These are phyloP conservation scores for Tephrocybe sp. DNA, from an alignment of 768 basidiomycete species.

Conservation along the genomic window DNA sequence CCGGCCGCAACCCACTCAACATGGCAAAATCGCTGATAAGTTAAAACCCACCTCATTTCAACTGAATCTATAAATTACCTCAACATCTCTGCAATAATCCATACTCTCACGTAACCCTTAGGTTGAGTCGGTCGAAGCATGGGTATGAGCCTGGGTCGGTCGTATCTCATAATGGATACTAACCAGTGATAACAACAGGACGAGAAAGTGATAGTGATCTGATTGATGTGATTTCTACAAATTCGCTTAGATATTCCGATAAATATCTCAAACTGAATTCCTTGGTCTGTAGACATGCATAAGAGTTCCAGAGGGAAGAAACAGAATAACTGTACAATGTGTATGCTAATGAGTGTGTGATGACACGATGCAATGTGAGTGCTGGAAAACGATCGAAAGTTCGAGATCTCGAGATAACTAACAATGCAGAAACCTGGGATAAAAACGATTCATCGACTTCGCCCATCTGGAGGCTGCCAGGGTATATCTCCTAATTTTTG, in stretches of 20 bases:
- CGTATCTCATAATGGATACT: too few species aligned
- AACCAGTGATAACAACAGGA: too few species aligned
- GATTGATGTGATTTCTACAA: neutral
- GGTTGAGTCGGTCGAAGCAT: too few species aligned
- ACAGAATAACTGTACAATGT: conserved; percentile 8
- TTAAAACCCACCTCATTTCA: too few species aligned
- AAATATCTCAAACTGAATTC: too few species aligned
- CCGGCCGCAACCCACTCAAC: neutral
- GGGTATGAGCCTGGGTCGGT: too few species aligned
- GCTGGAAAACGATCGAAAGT: conserved; percentile 13
- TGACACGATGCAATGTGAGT: conserved; percentile 17
- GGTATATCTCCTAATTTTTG: conserved; percentile 62
- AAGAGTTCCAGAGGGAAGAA: too few species aligned
- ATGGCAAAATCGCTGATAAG: too few species aligned
- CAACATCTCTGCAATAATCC: too few species aligned
- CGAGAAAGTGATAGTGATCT: neutral
- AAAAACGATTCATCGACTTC: conserved; percentile 9
- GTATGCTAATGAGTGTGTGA: conserved; percentile 28
- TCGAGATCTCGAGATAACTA: conserved; percentile 10
- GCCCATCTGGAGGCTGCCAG: conserved; percentile 39
- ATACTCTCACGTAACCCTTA: too few species aligned
- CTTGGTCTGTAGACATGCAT: too few species aligned
- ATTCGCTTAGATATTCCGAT: neutral
- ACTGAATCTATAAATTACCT: too few species aligned
- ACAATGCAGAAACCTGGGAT: neutral